Base-by-base conservation (phyloP, 1,139 yeast species). In the Arxiozyma slooffiae region DNA sequence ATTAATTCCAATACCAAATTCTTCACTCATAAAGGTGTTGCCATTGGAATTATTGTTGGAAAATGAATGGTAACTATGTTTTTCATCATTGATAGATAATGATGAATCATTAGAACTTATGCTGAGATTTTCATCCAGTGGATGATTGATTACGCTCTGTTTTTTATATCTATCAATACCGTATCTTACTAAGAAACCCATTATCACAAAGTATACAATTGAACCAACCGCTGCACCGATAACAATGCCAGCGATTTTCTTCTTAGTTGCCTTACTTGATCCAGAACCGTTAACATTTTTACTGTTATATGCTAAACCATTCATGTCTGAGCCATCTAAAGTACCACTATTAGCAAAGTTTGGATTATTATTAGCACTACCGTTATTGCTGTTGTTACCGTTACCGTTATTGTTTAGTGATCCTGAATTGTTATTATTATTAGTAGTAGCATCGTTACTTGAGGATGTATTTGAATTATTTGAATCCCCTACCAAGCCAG, bases 161-260 rank as follows among this genome's bases (percentile, higher is more conserved):
- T 47, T 52, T 40, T 48, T 49, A 52, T 52, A 57, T 58, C 69
- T 71, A 64, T 61, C 59, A 51, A 69, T 67, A 56, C 69, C 69
- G 48, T 64, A 63, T 57, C 69, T 66, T 41, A 74, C 70, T 50
- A 64, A 62, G 24, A 68, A 60, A 24, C 70, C 58, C 75, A 83
- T 74, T 42, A 79, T 69, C 1, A 78, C 70, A 64, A 82, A 70
- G 65, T 82, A 83, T 24, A 76, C 64, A 7, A 76, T 71, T 52
- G 82, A 78, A 50, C 90, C 92, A 26, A 78, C 77, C 23, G 82
- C 79, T n/a, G 85, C 79, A 51, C 89, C 89, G 47, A 82, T 71
- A 26, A 83, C 75, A 37, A 82, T 71, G 38, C 84, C 85, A 20
- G 80, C 77, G 44, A 80, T 71, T 52, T 72, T 73, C 36, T 56